Base-by-base conservation (phyloP, 352 stramenopile species). In the Pythium utonaiense region DNA sequence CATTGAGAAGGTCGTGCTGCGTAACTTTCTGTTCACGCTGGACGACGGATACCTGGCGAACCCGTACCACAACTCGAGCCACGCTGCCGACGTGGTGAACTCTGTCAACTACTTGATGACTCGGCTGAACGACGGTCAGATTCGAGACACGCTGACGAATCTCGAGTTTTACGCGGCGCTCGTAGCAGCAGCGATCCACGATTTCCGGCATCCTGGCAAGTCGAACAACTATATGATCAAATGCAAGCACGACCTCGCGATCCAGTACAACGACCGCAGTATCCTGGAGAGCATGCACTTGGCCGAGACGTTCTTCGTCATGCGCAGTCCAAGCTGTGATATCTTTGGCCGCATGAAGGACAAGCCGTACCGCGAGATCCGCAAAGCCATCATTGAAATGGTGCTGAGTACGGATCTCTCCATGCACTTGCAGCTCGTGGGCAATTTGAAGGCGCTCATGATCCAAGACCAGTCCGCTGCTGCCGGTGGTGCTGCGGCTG, bases 211-310 rank as follows among this genome's bases (percentile, higher is more conserved):
- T 30, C 83, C 84, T 0, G 87, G 83, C 22, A 93, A 92, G 42
- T 91, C 82, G 44, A 93, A 96, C 67, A 91, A 90, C 58, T 95
- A 91, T 31, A 83, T 93, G 69, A 73, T 93, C 57, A 91, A 91
- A 56, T 79, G 73, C 42, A 71, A 68, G 7, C 86, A 75, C 53
- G 81, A 88, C 44, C 71, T 96, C 17, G 68, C 87, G 12, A 86
- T 95, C 25, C 62, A 84, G 57, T 96, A 94, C 71, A 93, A 77
- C 50, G 87, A 96, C 49, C 79, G 74, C 40, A 89, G 74, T 17
- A 82, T 96, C 21, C 60, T 95, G 19, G 87, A 96, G 57, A 77
- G 85, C 33, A 93, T 94, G 82, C 88, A 96, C 56, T 47, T 95
- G 42, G 78, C 87, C 7, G 83, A 92, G 64, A 80, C 87, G 2